Percentiles rank a stretch among this genome's conserved stretches.
Conservation (phyloP, 2,329 filamentous ascomycete species). For the Colletotrichum musicola region DNA sequence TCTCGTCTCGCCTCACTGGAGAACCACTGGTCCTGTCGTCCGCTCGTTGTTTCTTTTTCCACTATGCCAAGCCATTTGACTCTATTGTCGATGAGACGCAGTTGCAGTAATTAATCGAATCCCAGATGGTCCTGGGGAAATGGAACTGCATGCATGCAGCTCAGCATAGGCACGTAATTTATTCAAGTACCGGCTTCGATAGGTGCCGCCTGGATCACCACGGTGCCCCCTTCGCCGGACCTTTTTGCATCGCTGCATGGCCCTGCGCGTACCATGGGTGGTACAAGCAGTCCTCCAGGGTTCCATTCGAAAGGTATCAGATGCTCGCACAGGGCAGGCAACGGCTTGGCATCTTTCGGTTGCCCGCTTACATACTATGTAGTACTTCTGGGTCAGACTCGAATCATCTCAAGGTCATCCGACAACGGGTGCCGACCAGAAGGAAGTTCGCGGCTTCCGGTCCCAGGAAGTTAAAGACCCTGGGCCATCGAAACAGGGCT, state of each 20-base stretch:
- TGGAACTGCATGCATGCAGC: conserved; percentile 34
- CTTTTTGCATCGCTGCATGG: conserved; percentile 8
- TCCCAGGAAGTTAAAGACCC: not conserved
- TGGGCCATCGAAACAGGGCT: not conserved
- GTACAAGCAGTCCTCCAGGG: conserved; percentile 10
- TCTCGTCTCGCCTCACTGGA: conserved; percentile 27
- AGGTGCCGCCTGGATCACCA: conserved; percentile 19
- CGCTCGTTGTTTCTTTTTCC: conserved; percentile 15
- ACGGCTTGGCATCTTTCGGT: not conserved
- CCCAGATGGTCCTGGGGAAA: conserved; percentile 22
- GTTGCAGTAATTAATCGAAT: conserved; percentile 10
- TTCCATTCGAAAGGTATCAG: conserved; percentile 20
- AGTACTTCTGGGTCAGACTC: no score
- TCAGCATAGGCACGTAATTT: conserved; percentile 29
- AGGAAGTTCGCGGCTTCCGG: not conserved
- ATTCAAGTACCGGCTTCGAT: conserved; percentile 32
- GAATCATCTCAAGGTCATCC: no score
- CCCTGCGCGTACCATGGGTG: conserved; percentile 10
- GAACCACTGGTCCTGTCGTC: conserved; percentile 11
- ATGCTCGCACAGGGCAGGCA: not conserved
- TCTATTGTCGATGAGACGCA: conserved; percentile 1
- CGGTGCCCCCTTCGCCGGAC: conserved; percentile 23
- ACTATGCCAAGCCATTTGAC: not conserved
- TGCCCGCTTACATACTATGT: no score
- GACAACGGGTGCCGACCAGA: no score